Percentiles rank a stretch among this genome's conserved stretches.
phyloP scores from a whole-genome alignment of 495 filamentous ascomycete species.

The Tuber microsphaerosporum region DNA sequence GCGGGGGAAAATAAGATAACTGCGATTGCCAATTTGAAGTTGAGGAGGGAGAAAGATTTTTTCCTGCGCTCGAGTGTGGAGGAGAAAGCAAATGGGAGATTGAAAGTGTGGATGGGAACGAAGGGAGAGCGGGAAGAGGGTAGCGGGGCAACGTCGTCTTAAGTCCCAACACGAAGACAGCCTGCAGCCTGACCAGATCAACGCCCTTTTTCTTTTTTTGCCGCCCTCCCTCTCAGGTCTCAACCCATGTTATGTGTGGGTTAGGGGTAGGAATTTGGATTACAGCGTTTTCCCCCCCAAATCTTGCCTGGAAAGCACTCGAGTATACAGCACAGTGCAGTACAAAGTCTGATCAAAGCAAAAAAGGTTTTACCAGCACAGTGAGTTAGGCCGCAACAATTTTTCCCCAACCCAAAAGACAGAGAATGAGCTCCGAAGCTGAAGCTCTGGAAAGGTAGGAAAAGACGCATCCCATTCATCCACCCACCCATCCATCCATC shows the following conservation, averaged over 20 bases:
- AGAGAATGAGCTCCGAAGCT: not conserved
- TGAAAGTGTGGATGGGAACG: constrained; percentile 40
- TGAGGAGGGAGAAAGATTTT: constrained; percentile 17
- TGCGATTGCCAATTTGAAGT: constrained; percentile 13
- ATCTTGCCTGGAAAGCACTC: not conserved
- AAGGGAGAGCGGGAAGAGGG: constrained; percentile 29
- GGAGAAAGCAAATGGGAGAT: constrained; percentile 35
- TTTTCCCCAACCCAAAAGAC: not conserved
- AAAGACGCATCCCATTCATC: not conserved
- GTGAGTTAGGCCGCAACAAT: not conserved
- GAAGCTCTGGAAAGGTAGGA: not conserved
- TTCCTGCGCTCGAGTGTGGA: constrained; percentile 7
- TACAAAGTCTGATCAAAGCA: not conserved
- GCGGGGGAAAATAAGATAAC: constrained; percentile 25
- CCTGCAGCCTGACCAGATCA: constrained; percentile 38
- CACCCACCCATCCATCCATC: not conserved
- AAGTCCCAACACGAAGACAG: constrained; percentile 24
- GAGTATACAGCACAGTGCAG: not conserved
- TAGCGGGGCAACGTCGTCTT: constrained; percentile 33
- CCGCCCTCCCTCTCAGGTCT: not conserved
- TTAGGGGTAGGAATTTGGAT: not conserved
- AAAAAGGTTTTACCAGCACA: not conserved
- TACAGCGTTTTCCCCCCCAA: not conserved
- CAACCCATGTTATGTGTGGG: not conserved
- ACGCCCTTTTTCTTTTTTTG: constrained; percentile 21